These are phyloP conservation scores for Alternaria ethzedia DNA, from an alignment of 2,329 filamentous ascomycete species.

Conservation along the genomic window DNA sequence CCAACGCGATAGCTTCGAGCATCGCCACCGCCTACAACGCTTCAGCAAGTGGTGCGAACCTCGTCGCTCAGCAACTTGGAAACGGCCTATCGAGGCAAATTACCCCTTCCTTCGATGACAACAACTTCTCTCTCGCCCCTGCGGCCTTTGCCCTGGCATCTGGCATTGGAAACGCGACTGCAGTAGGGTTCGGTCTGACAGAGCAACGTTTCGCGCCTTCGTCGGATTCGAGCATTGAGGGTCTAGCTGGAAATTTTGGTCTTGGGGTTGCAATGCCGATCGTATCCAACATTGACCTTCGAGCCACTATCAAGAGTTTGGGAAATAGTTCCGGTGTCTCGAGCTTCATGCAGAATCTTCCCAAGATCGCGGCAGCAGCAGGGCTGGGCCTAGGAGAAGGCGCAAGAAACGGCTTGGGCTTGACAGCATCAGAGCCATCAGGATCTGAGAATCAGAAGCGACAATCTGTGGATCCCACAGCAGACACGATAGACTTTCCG, in stretches of 20 bases:
- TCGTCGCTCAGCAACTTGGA: constrained; percentile 35
- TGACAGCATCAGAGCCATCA: constrained; percentile 8
- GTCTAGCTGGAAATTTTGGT: constrained; percentile 35
- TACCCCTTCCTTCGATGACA: constrained; percentile 15
- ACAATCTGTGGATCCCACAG: constrained; percentile 12
- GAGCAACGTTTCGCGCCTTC: constrained; percentile 23
- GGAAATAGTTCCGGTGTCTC: constrained; percentile 4
- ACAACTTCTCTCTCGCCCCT: constrained; percentile 18
- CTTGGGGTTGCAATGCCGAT: constrained; percentile 35
- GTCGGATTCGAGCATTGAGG: constrained; percentile 22
- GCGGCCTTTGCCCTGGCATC: constrained; percentile 35
- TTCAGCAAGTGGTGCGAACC: constrained; percentile 32
- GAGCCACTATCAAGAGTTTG: constrained; percentile 20
- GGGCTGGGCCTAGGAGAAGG: constrained; percentile 38
- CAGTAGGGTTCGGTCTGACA: constrained; percentile 34
- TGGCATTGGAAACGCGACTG: constrained; percentile 36
- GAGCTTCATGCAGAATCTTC: constrained; percentile 24
- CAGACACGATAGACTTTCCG: constrained; percentile 20
- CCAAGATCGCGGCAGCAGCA: constrained; percentile 33
- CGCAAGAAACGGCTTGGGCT: constrained; percentile 28
- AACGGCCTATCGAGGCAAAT: constrained; percentile 31
- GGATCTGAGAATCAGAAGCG: constrained; percentile 4
- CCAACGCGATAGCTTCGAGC: constrained; percentile 23
- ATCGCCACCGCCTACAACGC: constrained; percentile 28
- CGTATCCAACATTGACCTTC: constrained; percentile 28